Base-by-base conservation (phyloP, 768 basidiomycete species). In the Neoboletus brunneissimus region DNA sequence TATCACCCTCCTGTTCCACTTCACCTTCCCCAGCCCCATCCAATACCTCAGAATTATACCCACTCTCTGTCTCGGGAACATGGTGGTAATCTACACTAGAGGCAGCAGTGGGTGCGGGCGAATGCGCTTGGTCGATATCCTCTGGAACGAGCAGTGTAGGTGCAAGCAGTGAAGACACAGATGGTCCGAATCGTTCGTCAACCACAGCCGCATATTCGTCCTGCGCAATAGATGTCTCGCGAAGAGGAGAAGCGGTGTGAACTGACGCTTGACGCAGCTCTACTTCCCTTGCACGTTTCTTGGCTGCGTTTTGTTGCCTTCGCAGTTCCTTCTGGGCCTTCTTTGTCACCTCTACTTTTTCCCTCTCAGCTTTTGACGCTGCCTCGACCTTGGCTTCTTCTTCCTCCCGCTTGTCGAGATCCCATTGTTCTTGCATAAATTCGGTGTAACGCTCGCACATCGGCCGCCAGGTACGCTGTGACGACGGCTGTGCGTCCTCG, bases 381-480 rank as follows among this genome's bases (percentile, higher is more conserved):
- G 75, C 74, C 10, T 78, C 80, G 15, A 67, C 60, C 45, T 77
- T 79, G 4, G 85, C 84, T 61, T 86, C 84, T 25, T 79, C 78
- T 66, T 94, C 95, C 58, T 96, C 93, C 31, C 75, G 70, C n/a
- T 77, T 82, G 61, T 94, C 92, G 49, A 91, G 71, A 8, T 73
- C 79, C 81, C 85, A 86, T 67, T 95, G 91, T 69, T 97, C 94
- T 47, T 76, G 74, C 80, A 89, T 86, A 64, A 84, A 97, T 69
- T 96, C 92, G 20, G 79, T 52, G 71, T 96, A 98, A 9, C 95
- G 85, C 52, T 97, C 93, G 59, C 77, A 84, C 44, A 91, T 79
- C 2, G 96, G 90, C 23, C 87, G 81, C 89, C 92, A 95, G 0
- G 78, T 84, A 34, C 73, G 77, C 38, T 65, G 53, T 18, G 66